phyloP scores from a whole-genome alignment of 2,329 filamentous ascomycete genomes.

The Xylariaceae sp. region DNA sequence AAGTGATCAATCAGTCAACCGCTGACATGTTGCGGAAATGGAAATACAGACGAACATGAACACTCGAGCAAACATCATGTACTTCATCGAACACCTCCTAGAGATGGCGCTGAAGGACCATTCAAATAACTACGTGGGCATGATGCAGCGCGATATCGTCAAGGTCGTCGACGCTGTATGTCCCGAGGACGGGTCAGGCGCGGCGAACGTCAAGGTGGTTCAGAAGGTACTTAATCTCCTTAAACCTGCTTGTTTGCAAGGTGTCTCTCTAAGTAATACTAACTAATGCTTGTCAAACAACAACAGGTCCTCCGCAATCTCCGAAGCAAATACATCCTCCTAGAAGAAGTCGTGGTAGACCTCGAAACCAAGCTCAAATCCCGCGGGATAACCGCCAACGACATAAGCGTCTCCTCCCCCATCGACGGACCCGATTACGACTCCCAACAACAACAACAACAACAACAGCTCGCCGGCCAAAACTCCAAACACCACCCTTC shows the following conservation, averaged over 20 bases:
- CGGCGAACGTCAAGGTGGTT: slow-evolving; percentile 90
- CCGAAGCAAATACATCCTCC: slow-evolving; percentile 66
- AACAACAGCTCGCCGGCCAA: slow-evolving; percentile 35
- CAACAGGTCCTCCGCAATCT: slow-evolving; percentile 66
- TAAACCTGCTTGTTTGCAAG: not conserved
- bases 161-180: slow-evolving; percentile 89
- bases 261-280: not conserved
- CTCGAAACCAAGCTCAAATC: slow-evolving; percentile 81
- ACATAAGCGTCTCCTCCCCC: slow-evolving; percentile 51
- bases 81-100: slow-evolving; percentile 93
- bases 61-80: slow-evolving; percentile 97
- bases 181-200: slow-evolving; percentile 79
- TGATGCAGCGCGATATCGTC: slow-evolving; percentile 93
- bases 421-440: too few relatives aligned
- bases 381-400: slow-evolving; percentile 62
- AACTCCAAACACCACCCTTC: slow-evolving; percentile 20
- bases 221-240: slow-evolving; percentile 58
- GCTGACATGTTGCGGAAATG: slow-evolving; percentile 5
- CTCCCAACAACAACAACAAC: too few relatives aligned
- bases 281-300: too few relatives aligned
- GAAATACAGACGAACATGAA: slow-evolving; percentile 88
- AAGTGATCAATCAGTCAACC: not conserved
- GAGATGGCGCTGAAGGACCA: slow-evolving; percentile 76
- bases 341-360: slow-evolving; percentile 69
- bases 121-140: slow-evolving; percentile 77